A percentile compares a stretch with the other conserved stretches of the same genome.
Conservation (phyloP, 805 yeast species). For the Torulaspora gathmanii region DNA sequence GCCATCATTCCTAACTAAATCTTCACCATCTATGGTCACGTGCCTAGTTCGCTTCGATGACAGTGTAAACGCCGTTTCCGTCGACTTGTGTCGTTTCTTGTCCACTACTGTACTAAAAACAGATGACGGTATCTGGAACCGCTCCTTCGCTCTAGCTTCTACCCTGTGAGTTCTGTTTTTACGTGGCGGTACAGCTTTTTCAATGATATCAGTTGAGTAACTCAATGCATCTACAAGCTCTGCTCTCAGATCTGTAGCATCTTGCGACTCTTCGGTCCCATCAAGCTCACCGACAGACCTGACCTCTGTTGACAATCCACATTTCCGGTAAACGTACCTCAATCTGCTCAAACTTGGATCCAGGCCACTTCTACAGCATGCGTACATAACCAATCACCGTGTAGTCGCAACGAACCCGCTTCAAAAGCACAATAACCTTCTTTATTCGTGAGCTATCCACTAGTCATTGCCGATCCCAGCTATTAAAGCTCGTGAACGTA, state of each 20-base stretch:
- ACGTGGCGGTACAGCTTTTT: background rate
- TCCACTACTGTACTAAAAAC: background rate
- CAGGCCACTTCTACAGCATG: background rate
- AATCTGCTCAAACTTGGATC: background rate
- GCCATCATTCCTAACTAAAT: constrained; percentile 7
- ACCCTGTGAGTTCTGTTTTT: background rate
- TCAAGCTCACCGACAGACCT: background rate
- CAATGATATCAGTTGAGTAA: constrained; percentile 2
- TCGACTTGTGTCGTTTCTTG: background rate
- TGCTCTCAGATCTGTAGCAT: background rate
- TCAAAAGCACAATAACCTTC: background rate
- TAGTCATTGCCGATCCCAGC: too few species aligned
- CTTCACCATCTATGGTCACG: constrained; percentile 12
- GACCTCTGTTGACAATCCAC: constrained; percentile 1
- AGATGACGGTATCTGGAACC: constrained; percentile 3
- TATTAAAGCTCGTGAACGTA: too few species aligned
- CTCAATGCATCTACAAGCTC: constrained; percentile 1
- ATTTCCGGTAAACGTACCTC: constrained; percentile 4
- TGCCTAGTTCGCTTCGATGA: constrained; percentile 11
- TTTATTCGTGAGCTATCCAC: background rate
- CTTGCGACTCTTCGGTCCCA: background rate
- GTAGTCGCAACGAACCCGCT: background rate
- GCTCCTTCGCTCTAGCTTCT: background rate
- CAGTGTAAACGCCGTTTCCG: constrained; percentile 7
- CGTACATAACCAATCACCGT: background rate